These are phyloP conservation scores for Serendipita sp. DNA, from an alignment of 768 basidiomycete genomes.

Conservation along the genomic window DNA sequence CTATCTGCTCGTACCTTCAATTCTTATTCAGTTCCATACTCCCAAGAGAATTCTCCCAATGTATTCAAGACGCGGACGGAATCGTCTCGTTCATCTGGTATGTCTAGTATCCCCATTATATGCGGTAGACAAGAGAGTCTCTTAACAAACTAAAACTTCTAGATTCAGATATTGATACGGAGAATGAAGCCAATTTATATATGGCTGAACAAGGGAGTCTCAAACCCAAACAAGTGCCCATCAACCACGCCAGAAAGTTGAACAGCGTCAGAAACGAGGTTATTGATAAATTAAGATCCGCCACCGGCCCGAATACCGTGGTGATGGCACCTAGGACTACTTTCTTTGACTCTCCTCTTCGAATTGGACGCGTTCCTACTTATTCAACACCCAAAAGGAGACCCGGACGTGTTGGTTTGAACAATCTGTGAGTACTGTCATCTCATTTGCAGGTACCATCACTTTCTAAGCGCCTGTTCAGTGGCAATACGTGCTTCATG, in stretches of 20 bases:
- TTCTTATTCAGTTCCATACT: too few species aligned
- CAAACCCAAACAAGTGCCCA: slow-evolving; percentile 2
- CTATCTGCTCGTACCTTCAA: too few species aligned
- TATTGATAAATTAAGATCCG: neutral
- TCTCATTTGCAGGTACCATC: slow-evolving; percentile 3
- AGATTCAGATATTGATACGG: neutral
- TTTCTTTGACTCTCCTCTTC: slow-evolving; percentile 6
- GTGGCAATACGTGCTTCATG: slow-evolving; percentile 99
- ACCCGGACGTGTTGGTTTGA: slow-evolving; percentile 71
- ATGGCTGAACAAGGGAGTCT: slow-evolving; percentile 20
- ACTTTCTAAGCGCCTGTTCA: slow-evolving; percentile 17
- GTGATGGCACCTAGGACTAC: slow-evolving; percentile 6
- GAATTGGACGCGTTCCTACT: slow-evolving; percentile 1
- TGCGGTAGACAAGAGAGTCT: neutral
- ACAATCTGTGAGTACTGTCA: slow-evolving; percentile 52
- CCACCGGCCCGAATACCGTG: neutral
- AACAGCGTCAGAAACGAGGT: slow-evolving; percentile 9
- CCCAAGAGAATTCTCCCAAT: too few species aligned
- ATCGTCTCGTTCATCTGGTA: too few species aligned
- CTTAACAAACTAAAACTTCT: neutral
- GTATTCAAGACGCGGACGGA: too few species aligned
- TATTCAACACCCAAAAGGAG: slow-evolving; percentile 15
- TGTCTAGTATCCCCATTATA: too few species aligned
- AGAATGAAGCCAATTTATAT: slow-evolving; percentile 43
- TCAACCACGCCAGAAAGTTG: slow-evolving; percentile 14